These are phyloP conservation scores for Yamadazyma membranifaciens DNA, from an alignment of 1,139 yeast genomes.

Conservation along the genomic window DNA sequence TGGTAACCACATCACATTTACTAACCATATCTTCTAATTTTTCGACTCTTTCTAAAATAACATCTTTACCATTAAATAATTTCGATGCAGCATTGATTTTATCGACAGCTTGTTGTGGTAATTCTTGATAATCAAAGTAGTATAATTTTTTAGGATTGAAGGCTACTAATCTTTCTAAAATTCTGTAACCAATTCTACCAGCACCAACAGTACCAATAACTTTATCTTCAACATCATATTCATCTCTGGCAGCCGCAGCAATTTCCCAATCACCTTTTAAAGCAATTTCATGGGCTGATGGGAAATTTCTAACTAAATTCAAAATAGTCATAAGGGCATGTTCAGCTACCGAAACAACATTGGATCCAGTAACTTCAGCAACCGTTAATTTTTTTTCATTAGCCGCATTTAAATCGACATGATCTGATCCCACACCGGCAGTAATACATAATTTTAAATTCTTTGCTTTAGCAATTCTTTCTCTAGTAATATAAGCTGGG, in stretches of 20 bases:
- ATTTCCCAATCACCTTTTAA: conserved; percentile 68
- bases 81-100: conserved; percentile 45
- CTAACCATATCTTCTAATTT: conserved; percentile 65
- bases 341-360: conserved; percentile 79
- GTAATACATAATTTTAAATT: conserved; percentile 72
- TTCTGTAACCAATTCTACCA: conserved; percentile 79
- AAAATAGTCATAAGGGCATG: conserved; percentile 77
- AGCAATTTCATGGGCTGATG: conserved; percentile 74
- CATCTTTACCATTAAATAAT: conserved; percentile 36
- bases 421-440: conserved; percentile 87
- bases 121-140: conserved; percentile 74
- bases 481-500: conserved; percentile 73
- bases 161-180: conserved; percentile 68
- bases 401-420: conserved; percentile 72
- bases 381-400: conserved; percentile 64
- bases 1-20: conserved; percentile 71
- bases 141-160: conserved; percentile 73
- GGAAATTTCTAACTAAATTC: conserved; percentile 70
- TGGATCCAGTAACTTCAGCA: conserved; percentile 79
- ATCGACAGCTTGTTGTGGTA: conserved; percentile 56
- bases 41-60: conserved; percentile 57
- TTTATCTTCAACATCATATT: conserved; percentile 74
- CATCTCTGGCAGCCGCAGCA: conserved; percentile 72
- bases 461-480: conserved; percentile 67
- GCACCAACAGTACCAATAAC: conserved; percentile 79